Evolutionary conservation across 2,329 filamentous ascomycete species (phyloP), one percentile per base, ranked within the genome.

Genomic region (Beauveria asiatica): DNA sequence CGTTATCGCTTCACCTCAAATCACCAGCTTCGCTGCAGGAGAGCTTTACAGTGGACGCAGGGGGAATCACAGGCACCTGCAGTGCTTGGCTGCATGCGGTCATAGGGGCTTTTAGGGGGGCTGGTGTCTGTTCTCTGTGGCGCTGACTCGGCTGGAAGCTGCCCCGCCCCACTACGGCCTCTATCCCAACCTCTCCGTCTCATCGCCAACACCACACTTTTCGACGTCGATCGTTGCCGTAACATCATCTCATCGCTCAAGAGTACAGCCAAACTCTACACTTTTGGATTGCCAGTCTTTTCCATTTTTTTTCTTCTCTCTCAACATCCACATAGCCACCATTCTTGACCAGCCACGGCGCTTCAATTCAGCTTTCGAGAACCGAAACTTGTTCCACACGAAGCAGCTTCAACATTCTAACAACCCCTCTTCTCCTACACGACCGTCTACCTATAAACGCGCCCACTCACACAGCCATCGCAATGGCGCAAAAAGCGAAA

Each of bases 401-500:
- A n/a, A 33, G n/a, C 17, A 16, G 23, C 9, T 19, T 45, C 10
- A 17, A 1, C 52, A 11, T 19, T 27, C 27, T 23, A 30, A 5
- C 53, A 8, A 44, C 23, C 10, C 11, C 39, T 21, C 39, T 8
- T 5, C 19, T 42, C 33, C 41, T 9, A 45, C 25, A 19, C 42
- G 6, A 56, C 25, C 9, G 11, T 37, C 33, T 37, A 13, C 33
- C 5, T 2, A 3, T 2, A 54, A 37, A 5, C 5, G 19, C 59
- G 19, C 59, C 16, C 21, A 27, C 21, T 23, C 41, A 25, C 1
- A 27, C 60, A 23, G 19, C 16, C 55, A 46, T 30, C 3, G 17
- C 57, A 63, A 85, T 85, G 83, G 83, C 83, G 33, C 82, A 85
- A 69, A 85, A 85, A 69, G 83, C 83, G 60, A 83, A 83, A 70